Base-by-base conservation (phyloP, 306 rosid genomes). In the Nissolia schottii region DNA sequence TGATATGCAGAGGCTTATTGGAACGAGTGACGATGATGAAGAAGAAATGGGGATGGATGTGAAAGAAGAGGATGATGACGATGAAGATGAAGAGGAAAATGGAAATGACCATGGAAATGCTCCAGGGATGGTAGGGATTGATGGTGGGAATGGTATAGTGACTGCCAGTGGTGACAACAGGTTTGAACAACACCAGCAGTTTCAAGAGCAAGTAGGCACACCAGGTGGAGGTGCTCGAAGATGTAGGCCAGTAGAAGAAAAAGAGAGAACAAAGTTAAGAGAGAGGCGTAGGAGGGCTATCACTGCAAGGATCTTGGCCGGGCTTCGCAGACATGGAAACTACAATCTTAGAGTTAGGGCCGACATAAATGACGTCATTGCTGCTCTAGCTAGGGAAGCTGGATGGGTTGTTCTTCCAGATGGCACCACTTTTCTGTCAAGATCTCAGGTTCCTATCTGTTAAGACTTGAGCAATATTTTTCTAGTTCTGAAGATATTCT, bases 361-460 rank as follows among this genome's bases (percentile, higher is more conserved):
- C 34, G 99, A 94, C 83, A 94, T 94, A 70, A 94, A 94, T 78
- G 96, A 94, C 76, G 99, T 91, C 25, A 91, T 94, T 78, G 89
- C 89, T 28, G 97, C 99, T 65, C 81, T 94, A 61, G 99, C 97
- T 51, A 84, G 93, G 81, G 99, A 91, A 88, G 99, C 97, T 74
- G 97, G 99, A 20, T 94, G 99, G 99, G 89, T 85, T 74, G 99
- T 94, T 81, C 99, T 94, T 82, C 99, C 99, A 0, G 97, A 94
- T 79, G 99, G 99, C 65, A 94, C 99, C 70, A 86, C 96, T 32
- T 84, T 87, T 80, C 99, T 96, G 70, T 84, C 96, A 60, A 89
- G 85, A 73, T 86, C 96, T 73, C 99, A 94, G 99, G 97, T 91
- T 80, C 29, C 75, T 76, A 12, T 41, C 23, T 64, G 38, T 67